Evolutionary conservation across 805 yeast species (phyloP).

Genomic region (Candida rishiriensis): DNA sequence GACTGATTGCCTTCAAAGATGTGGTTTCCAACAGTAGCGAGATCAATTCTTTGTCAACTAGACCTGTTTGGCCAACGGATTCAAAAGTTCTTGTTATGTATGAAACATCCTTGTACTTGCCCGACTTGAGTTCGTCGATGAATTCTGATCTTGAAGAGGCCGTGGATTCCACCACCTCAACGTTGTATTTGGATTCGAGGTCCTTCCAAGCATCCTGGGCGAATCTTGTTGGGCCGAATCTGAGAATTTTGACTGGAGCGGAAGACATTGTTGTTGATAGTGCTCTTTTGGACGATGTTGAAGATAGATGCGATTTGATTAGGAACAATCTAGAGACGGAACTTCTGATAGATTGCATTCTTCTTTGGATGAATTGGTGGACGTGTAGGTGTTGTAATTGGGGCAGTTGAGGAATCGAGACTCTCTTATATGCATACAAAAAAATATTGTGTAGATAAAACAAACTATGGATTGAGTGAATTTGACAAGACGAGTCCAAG

Average conservation of each 20-base stretch:
- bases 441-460: too few relatives aligned
- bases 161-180: slow-evolving; percentile 43
- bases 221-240: slow-evolving; percentile 56
- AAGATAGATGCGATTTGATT: background rate
- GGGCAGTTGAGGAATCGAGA: too few relatives aligned
- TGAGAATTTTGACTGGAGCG: slow-evolving; percentile 53
- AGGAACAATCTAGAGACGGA: slow-evolving; percentile 1
- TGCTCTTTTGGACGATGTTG: too few relatives aligned
- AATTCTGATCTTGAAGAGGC: slow-evolving; percentile 39
- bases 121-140: slow-evolving; percentile 31
- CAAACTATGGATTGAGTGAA: too few relatives aligned
- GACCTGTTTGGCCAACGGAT: slow-evolving; percentile 35
- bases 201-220: slow-evolving; percentile 64
- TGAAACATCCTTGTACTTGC: slow-evolving; percentile 32
- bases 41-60: slow-evolving; percentile 41
- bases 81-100: slow-evolving; percentile 41
- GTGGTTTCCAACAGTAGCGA: slow-evolving; percentile 29
- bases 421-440: too few relatives aligned
- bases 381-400: too few relatives aligned
- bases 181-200: slow-evolving; percentile 26
- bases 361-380: background rate
- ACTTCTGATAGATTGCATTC: background rate
- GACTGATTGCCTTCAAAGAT: slow-evolving; percentile 38
- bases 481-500: too few relatives aligned
- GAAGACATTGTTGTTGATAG: slow-evolving; percentile 18